Evolutionary conservation across 2,329 filamentous ascomycete genomes (phyloP), one percentile per base, ranked within the genome.

Genomic region (Colletotrichum spinosum): DNA sequence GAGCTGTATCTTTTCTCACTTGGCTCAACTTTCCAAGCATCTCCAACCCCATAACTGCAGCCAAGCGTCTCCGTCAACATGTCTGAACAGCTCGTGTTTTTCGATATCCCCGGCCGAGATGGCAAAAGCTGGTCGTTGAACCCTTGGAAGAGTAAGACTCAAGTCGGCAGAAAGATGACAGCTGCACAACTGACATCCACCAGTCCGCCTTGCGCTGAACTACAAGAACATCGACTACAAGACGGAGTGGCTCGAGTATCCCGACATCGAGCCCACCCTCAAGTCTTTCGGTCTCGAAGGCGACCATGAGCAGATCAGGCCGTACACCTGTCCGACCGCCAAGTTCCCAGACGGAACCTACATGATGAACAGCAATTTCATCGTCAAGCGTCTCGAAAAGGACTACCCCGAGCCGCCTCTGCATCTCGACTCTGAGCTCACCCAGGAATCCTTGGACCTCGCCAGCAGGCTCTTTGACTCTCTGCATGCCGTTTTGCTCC

Each of bases 161-260:
- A 17, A 6, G 4, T 41, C 35, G 8, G 33, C 15, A 34, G 7
- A 34, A 37, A 15, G 2, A 10, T 25, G 17, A 58, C 8, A 41
- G n/a, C 9, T 33, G 17, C 48, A 15, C 67, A 59, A 50, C 39
- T 44, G 8, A 8, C 13, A 9, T n/a, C 2, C 6, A 8, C 34
- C 56, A 92, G 90, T 86, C 49, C 88, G 90, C 2, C 76, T 92
- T 60, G 73, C 84, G 2, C 77, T 93, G 49, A 92, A 92, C 77
- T 91, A 84, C 78, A 93, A 93, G 74, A 80, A 80, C 1, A 74
- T 92, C 12, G 82, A 87, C 50, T 93, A 92, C 78, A 83, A 84
- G 72, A 92, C 90, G 0, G 80, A 89, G 81, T 92, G 89, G 88
- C 76, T 88, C 13, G 88, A 92, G 71, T 92, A 91, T 69, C 90